phyloP scores from a whole-genome alignment of 192 early-diverging fungal species.

The Mortierella hygrophila region DNA sequence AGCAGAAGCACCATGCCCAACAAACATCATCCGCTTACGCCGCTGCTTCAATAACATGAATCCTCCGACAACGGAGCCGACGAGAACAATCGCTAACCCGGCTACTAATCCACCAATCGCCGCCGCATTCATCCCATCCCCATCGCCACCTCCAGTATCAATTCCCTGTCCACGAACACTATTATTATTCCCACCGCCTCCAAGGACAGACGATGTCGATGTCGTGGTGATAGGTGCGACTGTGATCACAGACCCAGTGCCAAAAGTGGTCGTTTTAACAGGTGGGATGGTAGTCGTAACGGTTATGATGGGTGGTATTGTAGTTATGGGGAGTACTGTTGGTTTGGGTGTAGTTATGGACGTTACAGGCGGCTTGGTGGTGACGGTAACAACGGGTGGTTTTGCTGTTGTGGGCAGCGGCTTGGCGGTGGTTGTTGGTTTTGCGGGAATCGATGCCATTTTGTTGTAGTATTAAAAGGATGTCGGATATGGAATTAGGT shows the following conservation, averaged over 20 bases:
- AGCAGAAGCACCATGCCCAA: slow-evolving; percentile 13
- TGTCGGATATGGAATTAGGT: not conserved
- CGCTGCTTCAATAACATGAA: slow-evolving; percentile 48
- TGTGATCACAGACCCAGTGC: not conserved
- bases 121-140: slow-evolving; percentile 22
- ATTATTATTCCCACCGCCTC: not conserved
- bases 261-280: not conserved
- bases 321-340: not conserved
- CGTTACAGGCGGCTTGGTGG: not conserved
- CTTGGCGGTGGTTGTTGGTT: not conserved
- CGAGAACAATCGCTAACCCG: slow-evolving; percentile 18
- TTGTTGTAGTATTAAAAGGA: not conserved
- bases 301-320: not conserved
- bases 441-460: not conserved
- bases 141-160: not conserved
- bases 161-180: not conserved
- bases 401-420: not conserved
- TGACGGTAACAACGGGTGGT: not conserved
- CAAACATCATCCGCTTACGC: slow-evolving; percentile 42
- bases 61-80: slow-evolving; percentile 36
- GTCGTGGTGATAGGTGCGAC: not conserved
- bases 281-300: not conserved
- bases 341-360: not conserved
- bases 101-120: slow-evolving; percentile 26
- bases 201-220: not conserved